Conservation (phyloP, 1,284 basidiomycete genomes). For the Tilletiopsis washingtonensis region DNA sequence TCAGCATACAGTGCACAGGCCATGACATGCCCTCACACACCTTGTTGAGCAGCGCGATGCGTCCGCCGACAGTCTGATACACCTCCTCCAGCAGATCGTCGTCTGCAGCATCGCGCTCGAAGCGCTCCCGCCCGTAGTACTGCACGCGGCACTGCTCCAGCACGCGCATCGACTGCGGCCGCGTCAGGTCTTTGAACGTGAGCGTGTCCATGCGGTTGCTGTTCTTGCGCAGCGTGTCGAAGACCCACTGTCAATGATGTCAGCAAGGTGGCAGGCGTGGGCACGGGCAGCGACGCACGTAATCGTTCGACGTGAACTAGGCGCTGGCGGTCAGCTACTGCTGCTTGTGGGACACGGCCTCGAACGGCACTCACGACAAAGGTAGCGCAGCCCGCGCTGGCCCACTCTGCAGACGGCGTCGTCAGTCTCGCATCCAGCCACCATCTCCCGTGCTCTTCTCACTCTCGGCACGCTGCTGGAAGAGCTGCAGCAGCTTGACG, state of each 20-base stretch:
- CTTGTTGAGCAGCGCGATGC: slow-evolving; percentile 34
- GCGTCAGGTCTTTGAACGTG: slow-evolving; percentile 31
- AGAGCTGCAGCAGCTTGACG: slow-evolving; percentile 28
- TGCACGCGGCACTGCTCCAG: slow-evolving; percentile 27
- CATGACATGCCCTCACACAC: too few species aligned
- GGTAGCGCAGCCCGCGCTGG: slow-evolving; percentile 31
- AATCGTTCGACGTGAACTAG: slow-evolving; percentile 30
- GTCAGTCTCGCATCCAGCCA: neutral
- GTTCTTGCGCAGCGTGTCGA: slow-evolving; percentile 31
- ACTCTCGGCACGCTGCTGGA: slow-evolving; percentile 40
- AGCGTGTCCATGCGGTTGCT: slow-evolving; percentile 41
- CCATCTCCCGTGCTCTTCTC: too few species aligned
- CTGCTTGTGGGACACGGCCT: too few species aligned
- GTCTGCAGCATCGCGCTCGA: slow-evolving; percentile 7
- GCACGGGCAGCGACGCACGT: too few species aligned
- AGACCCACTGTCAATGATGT: too few species aligned
- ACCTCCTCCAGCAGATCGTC: slow-evolving; percentile 27
- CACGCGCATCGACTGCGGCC: slow-evolving; percentile 30
- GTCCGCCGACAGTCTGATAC: slow-evolving; percentile 35
- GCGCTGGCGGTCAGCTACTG: too few species aligned
- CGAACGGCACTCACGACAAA: slow-evolving; percentile 13
- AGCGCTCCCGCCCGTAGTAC: slow-evolving; percentile 32
- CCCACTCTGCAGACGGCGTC: slow-evolving; percentile 24
- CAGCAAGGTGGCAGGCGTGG: too few species aligned
- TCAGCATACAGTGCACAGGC: too few species aligned